phyloP scores from a whole-genome alignment of 1,284 basidiomycete genomes.

The Mycena citricolor region DNA sequence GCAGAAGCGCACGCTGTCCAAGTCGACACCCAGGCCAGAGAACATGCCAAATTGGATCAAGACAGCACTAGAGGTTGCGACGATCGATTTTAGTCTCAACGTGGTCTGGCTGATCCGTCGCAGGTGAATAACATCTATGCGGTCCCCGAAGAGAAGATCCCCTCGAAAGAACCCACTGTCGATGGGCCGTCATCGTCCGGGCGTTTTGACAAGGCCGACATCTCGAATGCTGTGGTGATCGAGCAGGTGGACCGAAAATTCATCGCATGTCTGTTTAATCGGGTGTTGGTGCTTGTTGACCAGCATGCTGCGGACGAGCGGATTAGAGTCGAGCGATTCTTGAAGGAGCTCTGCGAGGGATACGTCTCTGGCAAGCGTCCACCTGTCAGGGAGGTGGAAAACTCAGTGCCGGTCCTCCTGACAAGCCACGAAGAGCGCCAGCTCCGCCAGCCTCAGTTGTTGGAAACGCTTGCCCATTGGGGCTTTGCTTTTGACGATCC shows the following conservation, averaged over 20 bases:
- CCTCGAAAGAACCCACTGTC: too few species aligned
- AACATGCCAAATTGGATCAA: conserved; percentile 52
- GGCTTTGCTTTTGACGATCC: conserved; percentile 61
- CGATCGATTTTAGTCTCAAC: conserved; percentile 4
- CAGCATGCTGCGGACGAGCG: conserved; percentile 97
- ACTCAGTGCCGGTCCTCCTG: conserved; percentile 60
- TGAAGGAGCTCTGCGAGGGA: conserved; percentile 66
- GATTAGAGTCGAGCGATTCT: conserved; percentile 81
- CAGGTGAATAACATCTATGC: conserved; percentile 55
- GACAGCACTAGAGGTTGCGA: conserved; percentile 44
- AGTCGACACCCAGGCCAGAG: conserved; percentile 16
- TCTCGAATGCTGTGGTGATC: conserved; percentile 59
- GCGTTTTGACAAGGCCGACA: conserved; percentile 51
- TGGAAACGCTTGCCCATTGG: conserved; percentile 64
- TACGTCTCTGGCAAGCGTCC: conserved; percentile 46
- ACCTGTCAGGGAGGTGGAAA: conserved; percentile 40
- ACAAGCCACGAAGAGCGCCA: conserved; percentile 58
- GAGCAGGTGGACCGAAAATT: conserved; percentile 90
- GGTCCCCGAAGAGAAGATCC: conserved; percentile 46
- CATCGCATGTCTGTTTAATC: conserved; percentile 64
- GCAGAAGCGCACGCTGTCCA: conserved; percentile 29
- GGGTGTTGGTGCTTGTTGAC: conserved; percentile 74
- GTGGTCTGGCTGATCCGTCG: conserved; percentile 12
- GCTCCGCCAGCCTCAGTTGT: conserved; percentile 43
- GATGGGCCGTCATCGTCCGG: conserved; percentile 29